phyloP scores from a whole-genome alignment of 2,329 filamentous ascomycete genomes.

The Ascochyta rabiei region DNA sequence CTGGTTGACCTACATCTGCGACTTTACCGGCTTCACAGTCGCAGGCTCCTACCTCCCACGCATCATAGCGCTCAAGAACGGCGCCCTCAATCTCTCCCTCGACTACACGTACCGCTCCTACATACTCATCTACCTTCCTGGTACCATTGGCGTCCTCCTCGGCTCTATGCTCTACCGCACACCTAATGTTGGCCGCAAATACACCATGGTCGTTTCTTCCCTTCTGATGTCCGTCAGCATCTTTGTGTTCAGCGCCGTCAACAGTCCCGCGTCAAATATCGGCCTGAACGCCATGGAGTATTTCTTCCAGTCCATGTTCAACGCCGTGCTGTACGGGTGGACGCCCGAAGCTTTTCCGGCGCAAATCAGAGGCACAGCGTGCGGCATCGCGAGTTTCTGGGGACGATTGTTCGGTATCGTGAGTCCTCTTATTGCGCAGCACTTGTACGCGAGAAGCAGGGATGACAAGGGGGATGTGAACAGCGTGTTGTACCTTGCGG shows the following conservation, averaged over 20 bases:
- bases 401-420: slow-evolving; percentile 64
- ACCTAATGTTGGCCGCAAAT: slow-evolving; percentile 52
- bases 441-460: slow-evolving; percentile 41
- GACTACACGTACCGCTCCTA: slow-evolving; percentile 59
- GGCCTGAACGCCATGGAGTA: slow-evolving; percentile 60
- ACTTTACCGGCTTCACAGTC: slow-evolving; percentile 58
- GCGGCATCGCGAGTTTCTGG: slow-evolving; percentile 64
- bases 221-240: slow-evolving; percentile 53
- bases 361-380: slow-evolving; percentile 58
- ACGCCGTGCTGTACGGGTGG: slow-evolving; percentile 59
- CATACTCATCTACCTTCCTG: slow-evolving; percentile 61
- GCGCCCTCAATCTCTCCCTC: slow-evolving; percentile 52
- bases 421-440: slow-evolving; percentile 61
- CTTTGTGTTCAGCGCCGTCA: slow-evolving; percentile 54
- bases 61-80: slow-evolving; percentile 61
- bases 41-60: slow-evolving; percentile 57
- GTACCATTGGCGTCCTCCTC: slow-evolving; percentile 58
- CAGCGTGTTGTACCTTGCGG: slow-evolving; percentile 62
- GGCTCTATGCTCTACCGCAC: slow-evolving; percentile 56
- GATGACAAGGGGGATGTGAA: slow-evolving; percentile 52
- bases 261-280: slow-evolving; percentile 54
- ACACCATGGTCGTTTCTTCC: slow-evolving; percentile 53
- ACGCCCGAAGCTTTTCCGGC: slow-evolving; percentile 60
- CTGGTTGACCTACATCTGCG: slow-evolving; percentile 59
- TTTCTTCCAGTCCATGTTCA: slow-evolving; percentile 61